A percentile compares a stretch with the other conserved stretches of the same genome.
These are phyloP conservation scores for Cercospora beticola DNA, from an alignment of 2,329 filamentous ascomycete species.

Conservation along the genomic window DNA sequence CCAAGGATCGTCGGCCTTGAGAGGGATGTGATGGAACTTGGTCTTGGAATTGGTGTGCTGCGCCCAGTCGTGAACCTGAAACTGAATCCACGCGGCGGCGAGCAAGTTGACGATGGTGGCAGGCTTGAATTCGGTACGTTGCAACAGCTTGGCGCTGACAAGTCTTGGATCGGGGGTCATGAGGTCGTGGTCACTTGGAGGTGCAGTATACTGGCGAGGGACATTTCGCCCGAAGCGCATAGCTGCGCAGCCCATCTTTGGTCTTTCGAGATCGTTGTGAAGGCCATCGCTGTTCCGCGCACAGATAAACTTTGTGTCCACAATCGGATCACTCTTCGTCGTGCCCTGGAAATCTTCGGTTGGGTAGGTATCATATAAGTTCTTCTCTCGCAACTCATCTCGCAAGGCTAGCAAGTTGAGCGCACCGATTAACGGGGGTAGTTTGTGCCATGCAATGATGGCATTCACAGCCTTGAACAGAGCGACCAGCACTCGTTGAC, in stretches of 20 bases:
- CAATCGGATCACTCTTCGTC: slow-evolving; percentile 31
- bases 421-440: slow-evolving; percentile 44
- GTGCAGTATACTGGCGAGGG: slow-evolving; percentile 38
- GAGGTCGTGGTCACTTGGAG: slow-evolving; percentile 45
- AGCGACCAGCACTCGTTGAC: slow-evolving; percentile 2
- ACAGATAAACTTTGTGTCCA: slow-evolving; percentile 37
- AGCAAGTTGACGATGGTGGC: slow-evolving; percentile 49
- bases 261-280: slow-evolving; percentile 45
- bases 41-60: slow-evolving; percentile 15
- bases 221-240: slow-evolving; percentile 51
- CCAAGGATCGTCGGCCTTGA: slow-evolving; percentile 20
- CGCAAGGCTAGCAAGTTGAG: slow-evolving; percentile 46
- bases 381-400: slow-evolving; percentile 46
- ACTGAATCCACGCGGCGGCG: slow-evolving; percentile 53
- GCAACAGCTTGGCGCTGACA: slow-evolving; percentile 46
- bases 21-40: slow-evolving; percentile 20
- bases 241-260: slow-evolving; percentile 48
- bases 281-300: slow-evolving; percentile 48
- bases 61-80: slow-evolving; percentile 49
- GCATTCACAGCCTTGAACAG: slow-evolving; percentile 43
- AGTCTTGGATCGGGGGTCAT: slow-evolving; percentile 47
- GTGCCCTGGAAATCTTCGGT: slow-evolving; percentile 42
- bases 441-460: slow-evolving; percentile 46
- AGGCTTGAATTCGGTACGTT: slow-evolving; percentile 46
- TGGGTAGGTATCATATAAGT: slow-evolving; percentile 48